Base-by-base conservation (phyloP, 1,139 yeast species). In the Wickerhamomyces sp. region DNA sequence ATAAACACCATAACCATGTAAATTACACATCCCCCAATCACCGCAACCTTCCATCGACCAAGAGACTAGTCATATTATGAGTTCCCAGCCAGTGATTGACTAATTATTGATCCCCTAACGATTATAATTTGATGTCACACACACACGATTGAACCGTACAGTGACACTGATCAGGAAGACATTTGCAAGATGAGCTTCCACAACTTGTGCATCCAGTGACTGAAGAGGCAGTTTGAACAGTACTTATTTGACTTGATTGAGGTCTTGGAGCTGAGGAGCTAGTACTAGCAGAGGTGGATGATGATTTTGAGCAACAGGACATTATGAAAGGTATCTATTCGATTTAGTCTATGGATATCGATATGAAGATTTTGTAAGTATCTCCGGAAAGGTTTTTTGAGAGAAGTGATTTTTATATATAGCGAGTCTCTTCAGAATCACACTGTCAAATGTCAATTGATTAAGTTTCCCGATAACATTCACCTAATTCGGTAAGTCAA, bases 141-240 rank as follows among this genome's bases (percentile, higher is more conserved):
- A 40, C 45, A 42, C 61, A 58, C 7, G 50, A 45, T n/a, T 37
- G 38, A n/a, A 56, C 48, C 11, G 53, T 32, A 43, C 61, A 58
- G 42, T 55, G 50, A 47, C 61, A 58, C 34, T 44, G 39, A 39
- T 53, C 59, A 40, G 51, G 54, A 26, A 55, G 53, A 52, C 61
- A 58, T 42, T 53, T 58, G 41, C 61, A 58, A 27, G 52, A 41
- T 7, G 58, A 41, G 39, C 54, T 47, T 13, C 59, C 59, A 42
- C 61, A 58, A 23, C 49, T 49, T 7, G 49, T 39, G 41, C 60
- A 55, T 27, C 52, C 51, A 40, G 43, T 48, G 15, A n/a, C 4
- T 11, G 55, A 48, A 37, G 56, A 57, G 36, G 59, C 60, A 26
- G 51, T 48, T 43, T 50, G 44, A 14, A 41, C 46, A 27, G 45